A percentile compares a stretch with the other conserved stretches of the same genome.
phyloP scores from a whole-genome alignment of 2,329 filamentous ascomycete genomes.

The Nemania sp. region DNA sequence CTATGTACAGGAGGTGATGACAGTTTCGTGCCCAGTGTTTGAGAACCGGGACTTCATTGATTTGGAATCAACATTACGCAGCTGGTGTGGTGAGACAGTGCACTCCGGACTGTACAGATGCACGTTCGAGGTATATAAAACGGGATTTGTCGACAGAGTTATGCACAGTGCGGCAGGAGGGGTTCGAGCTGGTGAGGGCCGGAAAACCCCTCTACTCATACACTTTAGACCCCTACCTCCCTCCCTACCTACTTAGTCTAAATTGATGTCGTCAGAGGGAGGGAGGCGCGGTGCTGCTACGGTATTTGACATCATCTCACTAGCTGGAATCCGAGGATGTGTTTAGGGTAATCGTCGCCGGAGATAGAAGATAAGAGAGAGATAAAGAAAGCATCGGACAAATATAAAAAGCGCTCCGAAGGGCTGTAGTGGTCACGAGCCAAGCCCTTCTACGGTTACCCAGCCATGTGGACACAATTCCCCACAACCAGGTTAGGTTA shows the following conservation, averaged over 20 bases:
- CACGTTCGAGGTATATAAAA: not conserved
- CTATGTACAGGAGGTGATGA: constrained; percentile 28
- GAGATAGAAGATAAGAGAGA: not conserved
- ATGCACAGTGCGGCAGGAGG: constrained; percentile 13
- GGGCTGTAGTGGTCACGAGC: not conserved
- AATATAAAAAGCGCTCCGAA: constrained; percentile 25
- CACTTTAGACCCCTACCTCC: constrained; percentile 23
- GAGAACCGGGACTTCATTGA: constrained; percentile 18
- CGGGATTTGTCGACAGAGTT: not conserved
- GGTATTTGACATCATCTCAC: not conserved
- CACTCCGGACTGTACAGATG: not conserved
- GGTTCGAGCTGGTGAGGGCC: not conserved
- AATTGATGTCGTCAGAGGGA: constrained; percentile 35
- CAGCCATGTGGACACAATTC: not conserved
- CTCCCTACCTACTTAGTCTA: not conserved
- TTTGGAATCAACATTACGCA: constrained; percentile 34
- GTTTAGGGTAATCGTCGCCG: too few species aligned
- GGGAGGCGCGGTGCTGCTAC: not conserved
- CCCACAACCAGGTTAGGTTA: not conserved
- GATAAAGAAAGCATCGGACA: constrained; percentile 21
- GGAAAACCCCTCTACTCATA: constrained; percentile 23
- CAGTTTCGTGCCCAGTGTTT: constrained; percentile 31
- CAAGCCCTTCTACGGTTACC: not conserved
- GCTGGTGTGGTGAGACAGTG: constrained; percentile 15
- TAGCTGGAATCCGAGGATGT: too few species aligned